Base-by-base conservation (phyloP, 805 yeast species). In the Peterozyma xylosa region DNA sequence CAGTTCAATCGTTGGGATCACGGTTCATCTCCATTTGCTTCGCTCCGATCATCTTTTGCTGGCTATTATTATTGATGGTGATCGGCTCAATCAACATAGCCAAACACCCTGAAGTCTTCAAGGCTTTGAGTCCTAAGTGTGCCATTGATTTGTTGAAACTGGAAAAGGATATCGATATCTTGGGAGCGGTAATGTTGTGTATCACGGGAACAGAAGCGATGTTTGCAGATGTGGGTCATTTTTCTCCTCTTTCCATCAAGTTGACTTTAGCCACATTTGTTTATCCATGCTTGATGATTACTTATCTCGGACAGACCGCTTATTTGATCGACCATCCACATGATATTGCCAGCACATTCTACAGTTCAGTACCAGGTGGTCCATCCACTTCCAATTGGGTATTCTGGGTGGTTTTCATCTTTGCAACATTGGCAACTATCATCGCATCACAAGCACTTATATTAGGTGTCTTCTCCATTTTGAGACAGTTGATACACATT, bases 181-280 rank as follows among this genome's bases (percentile, higher is more conserved):
- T 78, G 30, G 68, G 75, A 10, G 71, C 75, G 3, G 73, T 75
- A 3, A 69, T 78, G 73, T 68, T 78, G 37, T 63, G 78, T 1
- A 58, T 78, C 21, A 77, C 85, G 0, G 84, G 84, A 30, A 64
- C 74, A 3, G 84, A 78, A 49, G 82, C 83, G 6, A 72, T 78
- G 78, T 79, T 78, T 60, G 80, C 82, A 2, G 83, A 78, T 56
- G 64, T 77, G 41, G 78, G 82, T 3, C 80, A 74, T 52, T 74
- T 77, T 52, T 76, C 80, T 2, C 63, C 64, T 21, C 49, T 62
- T 5, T 73, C 82, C 1, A 64, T 76, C 38, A 78, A 75, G 48
- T 42, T 77, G 10, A 67, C 81, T 9, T 56, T 76, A 37, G 45
- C 67, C 2, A 48, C 51, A 3, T 63, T 74, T 45, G 79, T 75